phyloP scores from a whole-genome alignment of 2,329 filamentous ascomycete genomes.

The Penicillium decumbens region DNA sequence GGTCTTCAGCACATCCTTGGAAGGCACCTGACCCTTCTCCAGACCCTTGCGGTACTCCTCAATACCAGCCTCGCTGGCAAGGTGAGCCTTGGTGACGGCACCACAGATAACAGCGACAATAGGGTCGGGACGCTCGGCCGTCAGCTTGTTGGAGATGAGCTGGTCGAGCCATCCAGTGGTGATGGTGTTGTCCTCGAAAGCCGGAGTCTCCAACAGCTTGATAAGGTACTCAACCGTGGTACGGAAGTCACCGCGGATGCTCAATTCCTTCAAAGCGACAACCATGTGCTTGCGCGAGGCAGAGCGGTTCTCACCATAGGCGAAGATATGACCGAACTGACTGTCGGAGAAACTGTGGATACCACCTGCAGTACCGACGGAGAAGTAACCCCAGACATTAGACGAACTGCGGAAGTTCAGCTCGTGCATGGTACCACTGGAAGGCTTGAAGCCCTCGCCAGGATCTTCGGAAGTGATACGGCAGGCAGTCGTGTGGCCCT shows the following conservation, averaged over 20 bases:
- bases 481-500: conserved; percentile 96
- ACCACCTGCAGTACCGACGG: conserved; percentile 89
- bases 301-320: conserved; percentile 94
- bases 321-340: conserved; percentile 99
- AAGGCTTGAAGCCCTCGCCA: conserved; percentile 98
- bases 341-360: conserved; percentile 99
- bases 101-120: conserved; percentile 93
- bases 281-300: conserved; percentile 99
- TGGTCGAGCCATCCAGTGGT: conserved; percentile 98
- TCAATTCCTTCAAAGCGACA: conserved; percentile 94
- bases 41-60: conserved; percentile 80
- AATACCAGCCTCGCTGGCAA: conserved; percentile 86
- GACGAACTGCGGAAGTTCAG: conserved; percentile 98
- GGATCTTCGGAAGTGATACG: conserved; percentile 99
- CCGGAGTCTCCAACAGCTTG: conserved; percentile 95
- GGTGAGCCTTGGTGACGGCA: conserved; percentile 89
- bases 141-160: conserved; percentile 95
- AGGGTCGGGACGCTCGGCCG: conserved; percentile 87
- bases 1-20: conserved; percentile 94
- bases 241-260: conserved; percentile 98
- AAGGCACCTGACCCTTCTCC: conserved; percentile 94
- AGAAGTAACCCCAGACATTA: conserved; percentile 99
- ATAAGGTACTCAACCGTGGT: conserved; percentile 99
- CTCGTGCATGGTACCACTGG: conserved; percentile 97
- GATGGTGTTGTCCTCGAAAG: conserved; percentile 98